Percentiles rank a stretch among this genome's conserved stretches.
Evolutionary conservation across 2,329 filamentous ascomycete genomes (phyloP).

Genomic region (Harringtonia aguacate): DNA sequence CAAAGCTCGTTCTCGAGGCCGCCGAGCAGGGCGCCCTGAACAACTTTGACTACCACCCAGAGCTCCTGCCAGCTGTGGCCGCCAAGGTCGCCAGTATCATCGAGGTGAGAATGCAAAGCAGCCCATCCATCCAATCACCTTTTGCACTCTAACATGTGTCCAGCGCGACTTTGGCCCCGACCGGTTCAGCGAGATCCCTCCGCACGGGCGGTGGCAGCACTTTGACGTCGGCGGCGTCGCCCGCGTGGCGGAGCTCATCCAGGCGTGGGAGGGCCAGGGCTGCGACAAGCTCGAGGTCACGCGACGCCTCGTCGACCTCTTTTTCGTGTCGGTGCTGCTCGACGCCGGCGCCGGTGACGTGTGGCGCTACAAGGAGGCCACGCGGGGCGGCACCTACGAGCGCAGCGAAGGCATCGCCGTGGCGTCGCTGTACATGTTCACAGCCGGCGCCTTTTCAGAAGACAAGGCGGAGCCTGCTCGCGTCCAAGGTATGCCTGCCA

Average conservation of each 20-base stretch:
- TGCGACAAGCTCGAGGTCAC: slow-evolving; percentile 34
- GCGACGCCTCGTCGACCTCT: slow-evolving; percentile 47
- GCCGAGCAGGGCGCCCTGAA: slow-evolving; percentile 2
- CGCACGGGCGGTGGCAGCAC: slow-evolving; percentile 52
- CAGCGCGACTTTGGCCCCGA: slow-evolving; percentile 41
- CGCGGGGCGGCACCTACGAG: slow-evolving; percentile 21
- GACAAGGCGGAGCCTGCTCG: slow-evolving; percentile 8
- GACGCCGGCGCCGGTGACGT: slow-evolving; percentile 42
- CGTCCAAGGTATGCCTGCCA: slow-evolving; percentile 21
- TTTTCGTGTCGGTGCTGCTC: slow-evolving; percentile 48
- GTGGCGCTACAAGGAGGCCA: slow-evolving; percentile 34
- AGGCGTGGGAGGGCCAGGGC: slow-evolving; percentile 22
- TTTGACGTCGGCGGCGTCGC: slow-evolving; percentile 45
- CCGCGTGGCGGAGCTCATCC: slow-evolving; percentile 33
- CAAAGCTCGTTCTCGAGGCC: neutral
- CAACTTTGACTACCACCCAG: slow-evolving; percentile 7
- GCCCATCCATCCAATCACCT: too few relatives aligned
- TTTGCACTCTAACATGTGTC: neutral
- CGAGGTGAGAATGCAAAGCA: too few relatives aligned
- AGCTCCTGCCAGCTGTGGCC: slow-evolving; percentile 1
- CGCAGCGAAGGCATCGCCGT: slow-evolving; percentile 42
- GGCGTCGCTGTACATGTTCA: slow-evolving; percentile 39
- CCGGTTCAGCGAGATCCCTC: slow-evolving; percentile 34
- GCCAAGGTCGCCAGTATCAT: slow-evolving; percentile 4
- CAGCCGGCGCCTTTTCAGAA: slow-evolving; percentile 25